Percentiles rank a stretch among this genome's conserved stretches.
These are phyloP conservation scores for Fusarium begoniae DNA, from an alignment of 2,329 filamentous ascomycete species.

Conservation along the genomic window DNA sequence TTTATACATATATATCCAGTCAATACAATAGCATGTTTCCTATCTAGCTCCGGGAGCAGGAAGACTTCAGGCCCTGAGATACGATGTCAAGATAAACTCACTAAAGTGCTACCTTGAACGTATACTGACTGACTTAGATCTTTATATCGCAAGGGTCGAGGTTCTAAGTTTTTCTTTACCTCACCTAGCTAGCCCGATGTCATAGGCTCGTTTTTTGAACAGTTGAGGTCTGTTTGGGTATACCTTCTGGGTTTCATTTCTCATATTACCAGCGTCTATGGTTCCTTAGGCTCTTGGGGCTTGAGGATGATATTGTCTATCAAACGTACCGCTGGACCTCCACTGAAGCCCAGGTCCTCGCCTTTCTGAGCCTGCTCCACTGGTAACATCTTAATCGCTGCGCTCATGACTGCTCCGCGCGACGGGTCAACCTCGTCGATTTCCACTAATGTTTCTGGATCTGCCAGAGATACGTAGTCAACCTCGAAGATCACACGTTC, in stretches of 20 bases:
- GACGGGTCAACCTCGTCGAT: conserved; percentile 73
- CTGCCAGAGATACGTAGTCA: conserved; percentile 91
- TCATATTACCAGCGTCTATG: conserved; percentile 6
- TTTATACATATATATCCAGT: conserved; percentile 11
- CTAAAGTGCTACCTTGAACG: neutral
- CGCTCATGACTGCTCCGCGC: conserved; percentile 85
- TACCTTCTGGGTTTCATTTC: conserved; percentile 5
- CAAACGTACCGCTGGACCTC: conserved; percentile 80
- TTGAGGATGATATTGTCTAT: conserved; percentile 91
- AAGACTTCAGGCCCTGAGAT: neutral
- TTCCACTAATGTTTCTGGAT: conserved; percentile 85
- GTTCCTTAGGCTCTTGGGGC: conserved; percentile 43
- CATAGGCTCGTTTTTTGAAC: conserved; percentile 15
- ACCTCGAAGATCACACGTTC: conserved; percentile 80
- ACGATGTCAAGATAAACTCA: neutral
- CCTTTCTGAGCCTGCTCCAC: conserved; percentile 74
- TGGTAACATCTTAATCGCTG: conserved; percentile 88
- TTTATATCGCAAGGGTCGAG: neutral
- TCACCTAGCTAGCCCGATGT: neutral
- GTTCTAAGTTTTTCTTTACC: neutral
- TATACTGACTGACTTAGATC: neutral
- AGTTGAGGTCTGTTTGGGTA: conserved; percentile 30
- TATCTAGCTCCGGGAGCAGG: neutral
- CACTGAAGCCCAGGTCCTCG: conserved; percentile 79
- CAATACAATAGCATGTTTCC: neutral